Evolutionary conservation across 257 asterid species (phyloP).

Genomic region (Solanum ossicruentum): DNA sequence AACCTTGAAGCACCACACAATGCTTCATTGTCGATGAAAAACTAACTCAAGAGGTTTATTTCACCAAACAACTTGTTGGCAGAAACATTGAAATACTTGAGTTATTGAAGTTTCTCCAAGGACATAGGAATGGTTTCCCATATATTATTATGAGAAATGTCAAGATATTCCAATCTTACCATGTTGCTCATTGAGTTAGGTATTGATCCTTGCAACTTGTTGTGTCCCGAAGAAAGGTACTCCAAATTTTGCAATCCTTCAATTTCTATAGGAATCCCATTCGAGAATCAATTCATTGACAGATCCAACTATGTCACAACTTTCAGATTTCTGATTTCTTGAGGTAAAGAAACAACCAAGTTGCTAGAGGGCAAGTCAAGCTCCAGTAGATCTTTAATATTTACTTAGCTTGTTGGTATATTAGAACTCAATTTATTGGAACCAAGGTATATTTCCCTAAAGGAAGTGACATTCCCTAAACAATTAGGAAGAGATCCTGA

Average conservation of each 20-base stretch:
- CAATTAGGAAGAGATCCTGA: neutral
- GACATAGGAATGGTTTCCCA: neutral
- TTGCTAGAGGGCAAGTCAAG: neutral
- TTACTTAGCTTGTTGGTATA: neutral
- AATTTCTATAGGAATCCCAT: neutral
- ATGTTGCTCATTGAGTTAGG: too few species aligned
- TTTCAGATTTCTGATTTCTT: neutral
- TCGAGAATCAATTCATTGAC: neutral
- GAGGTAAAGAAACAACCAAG: neutral
- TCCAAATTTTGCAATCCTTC: neutral
- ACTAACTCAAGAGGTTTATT: neutral
- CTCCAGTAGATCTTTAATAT: neutral
- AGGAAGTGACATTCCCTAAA: neutral
- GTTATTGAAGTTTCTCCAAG: neutral
- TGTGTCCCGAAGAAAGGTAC: neutral
- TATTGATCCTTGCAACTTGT: neutral
- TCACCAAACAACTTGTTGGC: rapidly evolving
- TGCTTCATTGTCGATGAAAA: neutral
- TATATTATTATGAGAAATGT: neutral
- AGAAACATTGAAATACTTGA: neutral
- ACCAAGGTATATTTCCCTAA: neutral
- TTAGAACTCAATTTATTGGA: neutral
- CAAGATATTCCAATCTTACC: neutral
- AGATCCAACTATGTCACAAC: neutral
- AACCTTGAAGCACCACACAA: rapidly evolving